Percentiles rank a stretch among this genome's conserved stretches.
Evolutionary conservation across 23 red algal species (phyloP).

Genomic region (Agarophyton chilense): DNA sequence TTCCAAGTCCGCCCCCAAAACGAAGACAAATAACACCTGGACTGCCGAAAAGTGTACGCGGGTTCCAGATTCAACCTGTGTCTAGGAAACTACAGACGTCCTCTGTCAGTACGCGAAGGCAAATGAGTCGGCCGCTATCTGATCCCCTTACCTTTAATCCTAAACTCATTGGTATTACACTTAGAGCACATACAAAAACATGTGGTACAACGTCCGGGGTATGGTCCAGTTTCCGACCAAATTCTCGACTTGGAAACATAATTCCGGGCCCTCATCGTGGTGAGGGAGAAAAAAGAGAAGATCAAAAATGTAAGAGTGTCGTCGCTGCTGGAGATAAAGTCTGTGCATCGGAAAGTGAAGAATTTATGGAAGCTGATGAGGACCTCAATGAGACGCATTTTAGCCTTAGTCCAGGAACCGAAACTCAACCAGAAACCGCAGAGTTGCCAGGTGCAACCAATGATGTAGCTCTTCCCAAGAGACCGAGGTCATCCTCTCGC

Average conservation of each 20-base stretch:
- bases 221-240: constrained; percentile 7
- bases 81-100: neutral
- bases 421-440: neutral
- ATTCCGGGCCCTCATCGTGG: neutral
- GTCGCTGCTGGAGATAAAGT: neutral
- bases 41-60: neutral
- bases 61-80: constrained; percentile 41
- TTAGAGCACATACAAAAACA: constrained; percentile 11
- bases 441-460: neutral
- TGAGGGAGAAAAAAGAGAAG: neutral
- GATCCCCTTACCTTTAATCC: constrained; percentile 34
- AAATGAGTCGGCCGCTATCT: neutral
- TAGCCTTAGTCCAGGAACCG: neutral
- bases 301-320: neutral
- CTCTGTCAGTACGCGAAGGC: neutral
- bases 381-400: neutral
- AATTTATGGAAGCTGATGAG: neutral
- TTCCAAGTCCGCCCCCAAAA: constrained; percentile 2
- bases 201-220: neutral
- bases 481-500: constrained; percentile 18
- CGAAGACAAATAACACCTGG: neutral
- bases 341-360: neutral
- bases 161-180: neutral
- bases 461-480: neutral
- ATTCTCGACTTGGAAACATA: neutral